Base-by-base conservation (phyloP, 2,329 filamentous ascomycete genomes). In the Microsporum canis region DNA sequence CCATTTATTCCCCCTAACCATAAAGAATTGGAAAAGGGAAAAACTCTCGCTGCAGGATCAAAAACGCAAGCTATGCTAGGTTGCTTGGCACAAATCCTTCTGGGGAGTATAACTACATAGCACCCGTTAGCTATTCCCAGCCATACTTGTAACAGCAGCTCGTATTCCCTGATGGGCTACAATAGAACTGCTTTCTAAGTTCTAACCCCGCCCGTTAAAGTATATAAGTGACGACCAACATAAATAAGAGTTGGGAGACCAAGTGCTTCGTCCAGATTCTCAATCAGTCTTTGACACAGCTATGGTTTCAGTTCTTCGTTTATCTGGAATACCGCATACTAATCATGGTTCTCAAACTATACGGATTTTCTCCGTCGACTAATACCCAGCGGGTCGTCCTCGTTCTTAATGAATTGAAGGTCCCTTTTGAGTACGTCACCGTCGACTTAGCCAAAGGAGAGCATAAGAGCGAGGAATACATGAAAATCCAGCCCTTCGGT, bases 291-390 rank as follows among this genome's bases (percentile, higher is more conserved):
- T 43, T n/a, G 10, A 8, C 17, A 47, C 29, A 53, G n/a, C 49
- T 34, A 29, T 6, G 34, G 7, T 7, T 53, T 23, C 17, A 23
- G 7, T 31, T 34, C 14, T 6, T 8, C 12, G 12, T 29, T 53
- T 5, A 17, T 27, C 14, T 23, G 17, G 17, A 23, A 23, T 23
- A 23, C 17, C 17, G 17, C 17, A 23, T 23, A 23, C 17, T 23
- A 36, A 39, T 10, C 6, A 63, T 63, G 62, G 62, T 58, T 43
- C 62, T 63, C 58, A 63, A 63, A 31, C 51, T 63, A 12, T 49
- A 62, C 53, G 62, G 60, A 34, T 55, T 49, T 51, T 53, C 51
- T 23, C 27, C 57, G 17, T 63, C 62, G 8, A 62, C 62, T 34
- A 49, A 49, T 58, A 58, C 62, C 45, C 60, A 60, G 58, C 58